Base-by-base conservation (phyloP, 306 rosid genomes). In the Cicer pinnatifidum region DNA sequence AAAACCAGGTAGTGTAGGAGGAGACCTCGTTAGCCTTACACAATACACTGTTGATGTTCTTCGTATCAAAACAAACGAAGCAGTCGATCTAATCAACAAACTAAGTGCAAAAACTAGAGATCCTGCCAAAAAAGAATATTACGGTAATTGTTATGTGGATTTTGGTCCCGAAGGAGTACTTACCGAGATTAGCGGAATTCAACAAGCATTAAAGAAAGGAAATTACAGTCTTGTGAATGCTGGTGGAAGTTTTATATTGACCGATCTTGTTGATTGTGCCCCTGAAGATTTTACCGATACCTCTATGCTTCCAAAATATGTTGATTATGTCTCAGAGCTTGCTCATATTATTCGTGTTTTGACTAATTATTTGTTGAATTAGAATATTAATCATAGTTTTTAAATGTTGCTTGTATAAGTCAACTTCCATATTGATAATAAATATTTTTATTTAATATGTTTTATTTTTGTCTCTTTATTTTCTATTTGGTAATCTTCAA, bases 61-160 rank as follows among this genome's bases (percentile, higher is more conserved):
- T 12, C 28, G 33, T n/a, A 15, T 2, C 7, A 5, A 57, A 1
- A 3, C 43, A 2, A 57, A 16, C 7, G n/a, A 57, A 7, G 19
- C 67, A 1, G 8, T 56, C 4, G 6, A 4, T 12, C 23, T 20
- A 8, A 41, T 72, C 16, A 5, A 20, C 0, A 0, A 1, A 0
- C 13, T 72, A 6, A 57, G 20, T 23, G 13, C 13, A 3, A 12
- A 8, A 1, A 56, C 28, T 71, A 9, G 3, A 0, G 3, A 69
- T 15, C 3, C 6, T 0, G 4, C 0, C 0, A 15, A 44, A n/a
- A 4, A 0, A 41, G 2, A 0, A 0, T 28, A 56, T 10, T 72
- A 72, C 67, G 0, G 0, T 7, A 0, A 4, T 0, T 72, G 76
- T 12, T 20, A 43, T 4, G 0, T 0, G 0, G 13, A 11, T 20